Base-by-base conservation (phyloP, 192 early-diverging fungal genomes). In the Gorgonomyces haynaldii region DNA sequence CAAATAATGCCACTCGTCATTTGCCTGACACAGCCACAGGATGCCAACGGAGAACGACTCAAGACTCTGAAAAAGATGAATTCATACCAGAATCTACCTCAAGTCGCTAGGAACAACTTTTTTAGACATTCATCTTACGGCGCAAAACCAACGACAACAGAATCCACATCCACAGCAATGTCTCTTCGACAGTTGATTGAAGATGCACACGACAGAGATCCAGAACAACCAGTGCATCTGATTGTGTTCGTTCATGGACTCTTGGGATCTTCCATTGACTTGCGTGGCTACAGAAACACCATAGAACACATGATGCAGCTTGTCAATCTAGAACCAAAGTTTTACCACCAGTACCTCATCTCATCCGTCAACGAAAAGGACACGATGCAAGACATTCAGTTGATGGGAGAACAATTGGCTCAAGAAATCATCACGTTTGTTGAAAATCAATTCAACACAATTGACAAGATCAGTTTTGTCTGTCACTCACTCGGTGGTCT, bases 401-500 rank as follows among this genome's bases (percentile, higher is more conserved):
- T 20, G 2, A 41, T 62, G 28, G 60, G 52, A 8, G 38, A 45
- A 13, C 34, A 25, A 12, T 35, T 62, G 20, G 53, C 40, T 1
- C 3, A 23, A 17, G 60, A 62, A 17, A 44, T 62, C 4, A 8
- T 44, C 10, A 38, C 36, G 0, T 62, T 52, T 38, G 28, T 62
- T 6, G 15, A 45, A 13, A 27, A 46, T n/a, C 10, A 24, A 13
- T 2, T 23, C 2, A 19, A 53, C 12, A 10, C 12, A 16, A 22
- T 59, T 7, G 50, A 23, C 5, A 36, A 39, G 19, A n/a, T 59
- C 6, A 53, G 50, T 20, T 56, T 62, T 45, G 53, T 52, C 15
- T 62, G 60, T 24, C 60, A 62, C 29, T 57, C 54, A 15, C 42
- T 62, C 3, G 60, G 60, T 30, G 60, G 60, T 30, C 10, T 62